Conservation (phyloP, 257 asterid species). For the Nicotiana otophora region DNA sequence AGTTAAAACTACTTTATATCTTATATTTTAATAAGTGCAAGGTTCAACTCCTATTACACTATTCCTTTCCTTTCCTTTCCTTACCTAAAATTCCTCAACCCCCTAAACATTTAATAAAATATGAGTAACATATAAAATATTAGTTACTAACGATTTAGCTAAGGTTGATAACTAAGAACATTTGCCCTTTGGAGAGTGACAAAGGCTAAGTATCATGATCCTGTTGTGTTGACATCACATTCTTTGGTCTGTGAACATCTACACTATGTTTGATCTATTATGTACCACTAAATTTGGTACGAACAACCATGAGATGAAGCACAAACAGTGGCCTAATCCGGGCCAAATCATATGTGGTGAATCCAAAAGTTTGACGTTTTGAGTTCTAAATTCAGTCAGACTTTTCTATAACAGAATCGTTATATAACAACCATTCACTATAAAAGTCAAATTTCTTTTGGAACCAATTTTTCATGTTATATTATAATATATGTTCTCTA, state of each 20-base stretch:
- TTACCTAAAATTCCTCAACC: background rate
- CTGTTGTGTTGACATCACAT: background rate
- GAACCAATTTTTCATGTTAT: too few relatives aligned
- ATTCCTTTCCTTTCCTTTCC: background rate
- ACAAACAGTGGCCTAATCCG: background rate
- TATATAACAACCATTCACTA: too few relatives aligned
- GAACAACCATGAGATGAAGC: background rate
- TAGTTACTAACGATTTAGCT: background rate
- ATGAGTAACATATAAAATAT: background rate
- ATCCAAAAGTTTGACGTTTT: too few relatives aligned
- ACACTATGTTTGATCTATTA: background rate
- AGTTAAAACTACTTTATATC: background rate
- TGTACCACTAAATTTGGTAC: background rate
- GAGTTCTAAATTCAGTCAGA: too few relatives aligned
- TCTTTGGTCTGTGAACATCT: background rate
- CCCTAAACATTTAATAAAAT: background rate
- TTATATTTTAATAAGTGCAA: background rate
- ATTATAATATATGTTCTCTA: too few relatives aligned
- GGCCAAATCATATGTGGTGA: background rate
- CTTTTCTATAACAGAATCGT: too few relatives aligned
- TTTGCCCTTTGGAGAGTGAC: conserved; percentile 10
- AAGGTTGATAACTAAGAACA: background rate
- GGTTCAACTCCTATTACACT: background rate
- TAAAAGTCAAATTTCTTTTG: too few relatives aligned
- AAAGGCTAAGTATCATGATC: background rate